Evolutionary conservation across 129 eudicot species (phyloP).

Genomic region (Apium graveolens): DNA sequence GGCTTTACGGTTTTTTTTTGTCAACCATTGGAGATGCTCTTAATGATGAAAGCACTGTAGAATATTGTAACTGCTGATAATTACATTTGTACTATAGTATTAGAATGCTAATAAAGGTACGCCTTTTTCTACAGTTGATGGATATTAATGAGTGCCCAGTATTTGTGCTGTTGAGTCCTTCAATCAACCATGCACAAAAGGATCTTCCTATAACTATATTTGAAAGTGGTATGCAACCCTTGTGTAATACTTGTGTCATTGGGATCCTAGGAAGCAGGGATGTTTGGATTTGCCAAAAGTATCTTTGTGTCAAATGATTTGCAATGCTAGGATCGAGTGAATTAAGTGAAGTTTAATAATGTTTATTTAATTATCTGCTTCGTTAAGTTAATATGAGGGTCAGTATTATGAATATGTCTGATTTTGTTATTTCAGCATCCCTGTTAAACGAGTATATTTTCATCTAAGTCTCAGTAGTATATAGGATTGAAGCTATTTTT

Average conservation of each 20-base stretch:
- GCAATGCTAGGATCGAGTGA: not conserved
- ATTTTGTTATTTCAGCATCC: not conserved
- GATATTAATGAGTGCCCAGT: conserved; percentile 90
- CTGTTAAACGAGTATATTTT: not conserved
- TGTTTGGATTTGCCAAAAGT: not conserved
- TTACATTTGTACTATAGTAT: not conserved
- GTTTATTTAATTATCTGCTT: not conserved
- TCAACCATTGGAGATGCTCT: no score
- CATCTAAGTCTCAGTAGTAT: not conserved
- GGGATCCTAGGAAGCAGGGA: no score
- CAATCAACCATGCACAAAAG: conserved; percentile 85
- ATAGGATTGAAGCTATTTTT: not conserved
- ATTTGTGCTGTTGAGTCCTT: conserved; percentile 75
- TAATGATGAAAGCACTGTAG: no score
- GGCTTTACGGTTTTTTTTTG: no score
- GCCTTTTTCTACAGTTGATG: conserved; percentile 59
- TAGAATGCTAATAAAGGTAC: conserved; percentile 18
- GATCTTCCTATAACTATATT: conserved; percentile 78
- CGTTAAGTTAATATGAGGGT: not conserved
- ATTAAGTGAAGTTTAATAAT: not conserved
- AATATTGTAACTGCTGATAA: not conserved
- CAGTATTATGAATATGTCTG: not conserved
- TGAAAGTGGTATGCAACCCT: conserved; percentile 68
- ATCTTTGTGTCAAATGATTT: not conserved
- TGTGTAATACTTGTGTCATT: no score